These are phyloP conservation scores for Apiospora pterosperma DNA, from an alignment of 2,329 filamentous ascomycete genomes.

Conservation along the genomic window DNA sequence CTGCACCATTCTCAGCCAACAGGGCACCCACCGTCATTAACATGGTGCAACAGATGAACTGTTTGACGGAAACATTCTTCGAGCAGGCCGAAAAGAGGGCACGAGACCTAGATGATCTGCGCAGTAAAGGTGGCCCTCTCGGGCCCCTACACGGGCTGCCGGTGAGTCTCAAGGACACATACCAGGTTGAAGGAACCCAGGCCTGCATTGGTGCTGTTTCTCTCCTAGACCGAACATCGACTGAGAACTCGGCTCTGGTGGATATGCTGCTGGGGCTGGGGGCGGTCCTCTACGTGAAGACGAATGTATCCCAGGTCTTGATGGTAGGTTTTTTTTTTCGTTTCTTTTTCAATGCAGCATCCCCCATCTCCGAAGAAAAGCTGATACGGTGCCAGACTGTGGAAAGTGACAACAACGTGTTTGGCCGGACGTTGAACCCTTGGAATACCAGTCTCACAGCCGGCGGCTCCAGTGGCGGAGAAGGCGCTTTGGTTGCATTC, in stretches of 20 bases:
- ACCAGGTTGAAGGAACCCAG: neutral
- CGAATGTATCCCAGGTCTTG: slow-evolving; percentile 1
- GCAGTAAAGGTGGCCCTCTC: neutral
- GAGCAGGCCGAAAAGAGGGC: neutral
- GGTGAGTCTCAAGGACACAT: slow-evolving; percentile 3
- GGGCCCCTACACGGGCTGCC: slow-evolving; percentile 4
- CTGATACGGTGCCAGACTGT: neutral
- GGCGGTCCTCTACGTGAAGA: slow-evolving; percentile 2
- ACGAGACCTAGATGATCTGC: neutral
- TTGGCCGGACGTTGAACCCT: neutral
- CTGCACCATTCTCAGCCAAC: neutral
- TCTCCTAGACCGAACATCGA: neutral
- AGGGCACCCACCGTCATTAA: neutral
- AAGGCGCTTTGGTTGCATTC: slow-evolving; percentile 13
- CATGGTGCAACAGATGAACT: neutral
- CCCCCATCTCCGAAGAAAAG: neutral
- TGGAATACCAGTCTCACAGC: slow-evolving; percentile 6
- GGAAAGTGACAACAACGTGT: neutral
- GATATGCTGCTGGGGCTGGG: slow-evolving; percentile 1
- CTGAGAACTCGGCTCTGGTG: neutral
- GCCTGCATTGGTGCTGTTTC: neutral
- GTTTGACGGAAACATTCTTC: neutral
- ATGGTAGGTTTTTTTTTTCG: neutral
- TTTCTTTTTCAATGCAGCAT: no score
- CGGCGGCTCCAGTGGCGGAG: slow-evolving; percentile 15